Evolutionary conservation across 192 early-diverging fungal species (phyloP), one percentile per base, ranked within the genome.

Genomic region (Backusella mclennaniae): DNA sequence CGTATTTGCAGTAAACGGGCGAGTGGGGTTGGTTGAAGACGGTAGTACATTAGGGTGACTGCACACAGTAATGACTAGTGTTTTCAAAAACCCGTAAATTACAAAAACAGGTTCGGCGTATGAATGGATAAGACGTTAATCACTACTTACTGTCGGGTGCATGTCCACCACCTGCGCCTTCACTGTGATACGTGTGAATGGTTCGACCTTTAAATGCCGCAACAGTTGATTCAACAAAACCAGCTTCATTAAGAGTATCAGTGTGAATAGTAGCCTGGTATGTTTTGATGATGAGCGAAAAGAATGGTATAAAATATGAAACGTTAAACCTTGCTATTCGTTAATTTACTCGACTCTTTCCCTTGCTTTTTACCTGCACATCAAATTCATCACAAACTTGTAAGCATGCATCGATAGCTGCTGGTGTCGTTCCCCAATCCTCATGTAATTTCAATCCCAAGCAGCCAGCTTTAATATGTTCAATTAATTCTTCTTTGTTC

Each of bases 171-270:
- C 97, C 97, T 1, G 97, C 97, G 23, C 97, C 97, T 81, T 99
- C 97, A 2, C 93, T 92, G 84, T 99, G 97, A 76, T 99, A 99
- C 0, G 96, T 95, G 77, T 98, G 97, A 73, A 99, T 96, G 19
- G 96, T 95, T 71, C 97, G 89, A 53, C 88, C 89, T 67, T 93
- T 95, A 80, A 99, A 96, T 0, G 97, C 97, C 0, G 85, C 94
- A 12, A 99, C 82, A 5, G 97, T 93, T 66, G 91, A 83, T 78
- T 98, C 95, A 41, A 99, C 96, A 84, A 97, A 99, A 66, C 97
- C 97, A 19, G 96, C 91, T 76, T 99, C 97, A 80, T 99, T 99
- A 67, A 99, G 84, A 6, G 97, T 99, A 80, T 99, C 97, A 0
- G 97, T 97, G 76, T 99, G 97, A 71, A 99, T 96, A 14, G 91